Conservation (phyloP, 1,284 basidiomycete species). For the Irpex rosettiformis region DNA sequence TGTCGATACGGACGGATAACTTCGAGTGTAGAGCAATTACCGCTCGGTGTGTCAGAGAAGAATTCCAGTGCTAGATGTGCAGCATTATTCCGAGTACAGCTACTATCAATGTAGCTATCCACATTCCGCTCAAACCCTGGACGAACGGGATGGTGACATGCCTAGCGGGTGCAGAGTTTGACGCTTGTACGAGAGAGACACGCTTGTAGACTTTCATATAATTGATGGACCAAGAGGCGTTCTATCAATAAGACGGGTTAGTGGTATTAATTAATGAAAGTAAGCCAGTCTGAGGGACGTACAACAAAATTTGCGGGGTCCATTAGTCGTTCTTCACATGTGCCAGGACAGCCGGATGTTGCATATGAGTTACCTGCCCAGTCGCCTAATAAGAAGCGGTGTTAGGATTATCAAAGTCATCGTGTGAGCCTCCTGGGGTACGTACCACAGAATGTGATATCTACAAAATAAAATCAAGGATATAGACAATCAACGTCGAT, state of each 20-base stretch:
- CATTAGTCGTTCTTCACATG: conserved; percentile 57
- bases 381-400: conserved; percentile 44
- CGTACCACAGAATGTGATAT: conserved; percentile 78
- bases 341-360: conserved; percentile 68
- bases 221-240: conserved; percentile 55
- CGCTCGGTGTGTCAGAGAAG: too few relatives aligned
- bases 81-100: too few relatives aligned
- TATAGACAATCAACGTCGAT: background rate
- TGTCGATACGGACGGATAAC: too few relatives aligned
- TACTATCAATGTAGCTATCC: too few relatives aligned
- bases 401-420: too few relatives aligned
- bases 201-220: conserved; percentile 48
- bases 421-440: too few relatives aligned
- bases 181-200: conserved; percentile 27
- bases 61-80: too few relatives aligned
- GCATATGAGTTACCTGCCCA: conserved; percentile 78
- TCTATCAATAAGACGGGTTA: conserved; percentile 31
- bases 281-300: conserved; percentile 21
- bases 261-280: conserved; percentile 1
- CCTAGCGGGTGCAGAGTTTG: background rate
- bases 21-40: too few relatives aligned
- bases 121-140: too few relatives aligned
- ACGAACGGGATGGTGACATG: too few relatives aligned
- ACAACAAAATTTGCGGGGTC: conserved; percentile 67
- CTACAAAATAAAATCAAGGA: conserved; percentile 31